A percentile compares a stretch with the other conserved stretches of the same genome.
Evolutionary conservation across 1,284 basidiomycete species (phyloP).

Genomic region (Macrocybe sp.): DNA sequence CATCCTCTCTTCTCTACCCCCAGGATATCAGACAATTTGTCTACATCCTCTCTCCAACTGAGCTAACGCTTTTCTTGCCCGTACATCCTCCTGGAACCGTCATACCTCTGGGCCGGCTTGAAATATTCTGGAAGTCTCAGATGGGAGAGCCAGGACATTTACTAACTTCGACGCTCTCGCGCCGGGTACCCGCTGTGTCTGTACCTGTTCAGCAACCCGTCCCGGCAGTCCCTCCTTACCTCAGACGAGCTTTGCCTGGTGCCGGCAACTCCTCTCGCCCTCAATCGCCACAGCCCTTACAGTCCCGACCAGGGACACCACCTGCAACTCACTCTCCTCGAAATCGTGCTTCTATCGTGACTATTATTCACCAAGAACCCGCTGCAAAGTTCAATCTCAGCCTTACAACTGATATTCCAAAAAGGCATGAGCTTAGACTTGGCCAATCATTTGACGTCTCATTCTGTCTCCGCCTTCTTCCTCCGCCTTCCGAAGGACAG

Average conservation of each 20-base stretch:
- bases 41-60: conserved; percentile 66
- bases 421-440: no score
- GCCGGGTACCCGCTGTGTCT: conserved; percentile 56
- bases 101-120: conserved; percentile 74
- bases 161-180: conserved; percentile 77
- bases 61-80: conserved; percentile 42
- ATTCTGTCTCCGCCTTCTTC: conserved; percentile 46
- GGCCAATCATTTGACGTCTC: conserved; percentile 20
- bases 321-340: conserved; percentile 7
- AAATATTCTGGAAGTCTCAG: conserved; percentile 77
- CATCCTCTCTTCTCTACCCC: conserved; percentile 66
- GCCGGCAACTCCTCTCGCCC: conserved; percentile 33
- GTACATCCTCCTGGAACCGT: conserved; percentile 59
- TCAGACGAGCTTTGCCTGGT: conserved; percentile 48
- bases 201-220: conserved; percentile 40
- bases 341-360: no score
- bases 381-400: conserved; percentile 54
- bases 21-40: conserved; percentile 82
- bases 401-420: conserved; percentile 23
- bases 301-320: conserved; percentile 43
- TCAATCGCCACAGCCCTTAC: conserved; percentile 45
- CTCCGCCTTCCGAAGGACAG: conserved; percentile 30
- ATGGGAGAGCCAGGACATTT: conserved; percentile 80
- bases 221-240: conserved; percentile 66
- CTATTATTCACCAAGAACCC: no score